Evolutionary conservation across 208 protist genomes (phyloP), one percentile per base, ranked within the genome.

Genomic region (Trypanosoma congolense): DNA sequence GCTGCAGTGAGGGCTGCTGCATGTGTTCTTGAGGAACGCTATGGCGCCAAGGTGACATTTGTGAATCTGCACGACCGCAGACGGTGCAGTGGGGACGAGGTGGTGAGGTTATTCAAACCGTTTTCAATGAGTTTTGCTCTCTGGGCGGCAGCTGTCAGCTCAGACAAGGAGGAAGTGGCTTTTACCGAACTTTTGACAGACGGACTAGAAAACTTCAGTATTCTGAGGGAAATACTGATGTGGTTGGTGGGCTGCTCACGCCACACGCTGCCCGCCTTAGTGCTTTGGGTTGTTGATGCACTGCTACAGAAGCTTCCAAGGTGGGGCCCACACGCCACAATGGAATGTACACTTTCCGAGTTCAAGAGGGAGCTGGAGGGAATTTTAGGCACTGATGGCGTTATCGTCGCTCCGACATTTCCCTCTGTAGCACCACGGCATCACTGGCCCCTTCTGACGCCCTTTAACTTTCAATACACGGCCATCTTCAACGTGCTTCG

Each of bases 401-500:
- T 93, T 5, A 72, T 93, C 43, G 52, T 93, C 33, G 55, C 65
- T 19, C 86, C 86, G 8, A 79, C 86, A 16, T 93, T 90, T 63
- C 86, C 86, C 18, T 43, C 53, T n/a, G 46, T 75, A 4, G 82
- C 83, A 5, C 82, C 75, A 57, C 71, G 73, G 3, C 86, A 93
- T 56, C 86, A 93, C 66, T 59, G 55, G 29, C 75, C 77, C 16
- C 53, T 84, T 9, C 75, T 81, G 65, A 75, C 75, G 41, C 75
- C 82, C 2, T 83, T 93, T 26, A 72, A 89, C 61, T 93, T 89
- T 44, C 80, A 89, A 60, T 93, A 93, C 78, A 87, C 82, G 22
- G 86, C 86, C 1, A 78, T 73, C 42, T 93, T 93, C 63, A 93
- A 93, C 49, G 82, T 87, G 36, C 64, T 90, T 56, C 86, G 84